These are phyloP conservation scores for Pseudohalonectria lignicola DNA, from an alignment of 2,329 filamentous ascomycete species.

Conservation along the genomic window DNA sequence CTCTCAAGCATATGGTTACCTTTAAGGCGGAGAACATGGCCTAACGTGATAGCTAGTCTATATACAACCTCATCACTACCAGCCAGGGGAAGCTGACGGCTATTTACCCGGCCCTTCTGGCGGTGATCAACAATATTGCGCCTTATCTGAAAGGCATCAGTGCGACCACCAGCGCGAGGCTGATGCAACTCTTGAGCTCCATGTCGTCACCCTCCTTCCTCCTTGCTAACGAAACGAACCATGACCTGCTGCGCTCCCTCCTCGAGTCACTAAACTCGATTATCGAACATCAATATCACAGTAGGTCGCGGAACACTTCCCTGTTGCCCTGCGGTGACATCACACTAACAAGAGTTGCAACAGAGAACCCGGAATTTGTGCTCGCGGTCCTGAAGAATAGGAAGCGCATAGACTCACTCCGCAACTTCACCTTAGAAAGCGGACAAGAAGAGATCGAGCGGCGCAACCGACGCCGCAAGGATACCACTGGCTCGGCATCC, in stretches of 20 bases:
- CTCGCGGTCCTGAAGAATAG: conserved; percentile 69
- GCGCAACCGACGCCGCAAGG: conserved; percentile 59
- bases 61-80: conserved; percentile 81
- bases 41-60: too few species aligned
- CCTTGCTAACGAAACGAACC: conserved; percentile 84
- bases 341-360: conserved; percentile 5
- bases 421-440: conserved; percentile 82
- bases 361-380: conserved; percentile 72
- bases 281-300: conserved; percentile 75
- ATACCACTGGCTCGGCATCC: conserved; percentile 33
- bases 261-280: conserved; percentile 85
- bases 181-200: conserved; percentile 79
- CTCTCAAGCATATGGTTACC: too few species aligned
- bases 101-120: conserved; percentile 83
- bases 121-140: conserved; percentile 87
- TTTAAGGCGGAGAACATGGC: too few species aligned
- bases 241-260: conserved; percentile 67
- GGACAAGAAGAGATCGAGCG: conserved; percentile 86
- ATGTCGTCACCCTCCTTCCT: conserved; percentile 93
- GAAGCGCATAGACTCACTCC: conserved; percentile 73
- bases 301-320: conserved; percentile 41
- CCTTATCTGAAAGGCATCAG: conserved; percentile 73
- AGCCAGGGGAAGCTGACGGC: conserved; percentile 85
- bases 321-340: neutral
- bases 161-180: conserved; percentile 62